Evolutionary conservation across 108 stramenopile genomes (phyloP), one percentile per base, ranked within the genome.

Genomic region (Cyclostephanos invisitatus): DNA sequence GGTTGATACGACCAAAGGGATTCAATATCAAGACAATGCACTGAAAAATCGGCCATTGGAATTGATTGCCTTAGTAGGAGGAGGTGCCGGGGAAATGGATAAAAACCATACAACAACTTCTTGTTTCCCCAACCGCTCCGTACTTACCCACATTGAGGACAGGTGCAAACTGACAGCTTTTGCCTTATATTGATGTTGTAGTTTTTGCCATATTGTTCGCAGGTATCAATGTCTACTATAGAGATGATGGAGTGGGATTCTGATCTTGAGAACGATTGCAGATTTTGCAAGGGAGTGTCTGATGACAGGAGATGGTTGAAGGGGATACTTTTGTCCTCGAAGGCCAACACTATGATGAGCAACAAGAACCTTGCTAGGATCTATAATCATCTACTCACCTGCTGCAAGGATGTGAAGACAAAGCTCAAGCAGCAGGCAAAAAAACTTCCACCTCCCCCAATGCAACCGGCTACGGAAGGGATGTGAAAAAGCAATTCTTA

Each of bases 401-500:
- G 44, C 15, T 74, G 74, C 38, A 67, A 68, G 4, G 67, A 74
- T 15, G 24, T 74, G 27, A 74, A 74, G 55, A 59, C 27, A 11
- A 38, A 28, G 24, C 53, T 68, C 40, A 40, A 48, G 32, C 28
- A 42, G 18, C 28, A 42, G 18, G 67, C 68, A 20, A 74, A 74
- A n/a, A 29, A 55, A 74, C 24, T 40, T 68, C 15, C 74, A 74
- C 40, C 35, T 69, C 24, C 67, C 74, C 28, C 74, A 74, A 32
- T 50, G 67, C n/a, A 48, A 69, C 48, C 74, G 42, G 10, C 54
- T 74, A 6, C 67, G 68, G 20, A 54, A 58, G 40, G 74, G 74
- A 15, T 74, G 74, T n/a, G 74, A 74, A 74, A 55, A 74, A 74
- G 67, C 14, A 18, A n/a, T 74, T 74, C 55, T 74, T 74, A 50